phyloP scores from a whole-genome alignment of 495 filamentous ascomycete species.

The Darksidea phi region DNA sequence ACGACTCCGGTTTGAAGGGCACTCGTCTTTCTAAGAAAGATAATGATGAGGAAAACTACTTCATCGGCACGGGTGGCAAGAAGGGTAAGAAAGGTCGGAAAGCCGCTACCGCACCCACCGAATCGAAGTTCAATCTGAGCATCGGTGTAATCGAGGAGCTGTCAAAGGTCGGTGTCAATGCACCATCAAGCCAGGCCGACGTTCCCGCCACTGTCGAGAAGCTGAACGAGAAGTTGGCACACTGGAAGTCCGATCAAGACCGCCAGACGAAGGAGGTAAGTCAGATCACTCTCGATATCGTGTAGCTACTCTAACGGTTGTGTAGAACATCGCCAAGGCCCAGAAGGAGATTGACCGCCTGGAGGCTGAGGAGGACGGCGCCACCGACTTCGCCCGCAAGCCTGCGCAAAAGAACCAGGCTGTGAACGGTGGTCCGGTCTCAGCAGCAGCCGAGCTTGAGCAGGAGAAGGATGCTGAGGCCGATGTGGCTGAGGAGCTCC shows the following conservation, averaged over 20 bases:
- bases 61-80: slow-evolving; percentile 76
- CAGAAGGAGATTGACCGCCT: slow-evolving; percentile 66
- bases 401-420: slow-evolving; percentile 50
- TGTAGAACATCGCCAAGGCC: slow-evolving; percentile 69
- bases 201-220: slow-evolving; percentile 78
- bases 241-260: slow-evolving; percentile 90
- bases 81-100: slow-evolving; percentile 90
- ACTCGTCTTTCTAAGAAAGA: slow-evolving; percentile 75
- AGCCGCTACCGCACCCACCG: slow-evolving; percentile 45
- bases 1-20: slow-evolving; percentile 74
- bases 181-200: slow-evolving; percentile 80
- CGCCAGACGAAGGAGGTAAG: slow-evolving; percentile 87
- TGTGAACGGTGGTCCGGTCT: slow-evolving; percentile 52
- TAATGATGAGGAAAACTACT: slow-evolving; percentile 83
- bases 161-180: slow-evolving; percentile 74
- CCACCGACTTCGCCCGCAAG: slow-evolving; percentile 54
- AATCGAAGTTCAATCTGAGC: slow-evolving; percentile 78
- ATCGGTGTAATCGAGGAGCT: slow-evolving; percentile 90
- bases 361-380: slow-evolving; percentile 52
- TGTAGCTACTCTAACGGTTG: slow-evolving; percentile 2
- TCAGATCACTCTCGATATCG: slow-evolving; percentile 20
- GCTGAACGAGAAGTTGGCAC: slow-evolving; percentile 83
- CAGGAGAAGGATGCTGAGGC: slow-evolving; percentile 60
- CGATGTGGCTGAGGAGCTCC: slow-evolving; percentile 58
- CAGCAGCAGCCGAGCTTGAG: slow-evolving; percentile 54